A percentile compares a stretch with the other conserved stretches of the same genome.
Conservation (phyloP, 1,284 basidiomycete species). For the Sanghuangporus weigelae region DNA sequence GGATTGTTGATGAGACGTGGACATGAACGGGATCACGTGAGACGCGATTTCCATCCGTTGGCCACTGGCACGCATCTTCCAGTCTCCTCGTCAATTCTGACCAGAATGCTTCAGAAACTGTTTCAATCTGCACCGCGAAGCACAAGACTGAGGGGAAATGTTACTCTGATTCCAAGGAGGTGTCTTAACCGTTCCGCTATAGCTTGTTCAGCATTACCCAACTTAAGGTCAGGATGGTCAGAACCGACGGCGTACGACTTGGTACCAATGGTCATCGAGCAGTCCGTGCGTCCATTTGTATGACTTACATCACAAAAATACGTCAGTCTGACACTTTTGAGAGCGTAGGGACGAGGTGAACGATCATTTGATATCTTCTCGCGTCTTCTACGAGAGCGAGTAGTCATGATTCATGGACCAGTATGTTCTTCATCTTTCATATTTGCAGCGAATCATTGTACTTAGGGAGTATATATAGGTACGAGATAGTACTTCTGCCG, state of each 20-base stretch:
- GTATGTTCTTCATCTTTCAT: constrained; percentile 41
- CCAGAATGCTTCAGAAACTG: not conserved
- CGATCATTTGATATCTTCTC: constrained; percentile 95
- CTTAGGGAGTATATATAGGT: constrained; percentile 47
- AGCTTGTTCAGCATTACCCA: not conserved
- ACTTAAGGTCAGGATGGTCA: constrained; percentile 5
- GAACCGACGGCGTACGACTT: constrained; percentile 32
- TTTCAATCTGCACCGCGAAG: not conserved
- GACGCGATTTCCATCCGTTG: not conserved
- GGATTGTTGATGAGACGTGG: too few relatives aligned
- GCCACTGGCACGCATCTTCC: not conserved
- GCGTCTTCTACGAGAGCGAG: constrained; percentile 81
- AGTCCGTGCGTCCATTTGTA: constrained; percentile 56
- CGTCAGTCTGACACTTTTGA: not conserved
- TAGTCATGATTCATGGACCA: constrained; percentile 91
- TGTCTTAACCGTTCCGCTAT: not conserved
- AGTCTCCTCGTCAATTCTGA: not conserved
- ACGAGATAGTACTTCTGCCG: constrained; percentile 76
- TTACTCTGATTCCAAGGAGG: not conserved
- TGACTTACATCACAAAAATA: not conserved
- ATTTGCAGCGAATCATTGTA: not conserved
- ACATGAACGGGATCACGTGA: not conserved
- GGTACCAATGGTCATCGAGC: constrained; percentile 90
- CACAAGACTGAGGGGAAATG: too few relatives aligned
- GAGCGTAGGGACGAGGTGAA: constrained; percentile 77